Conservation (phyloP, 495 filamentous ascomycete species). For the Eremomyces bilateralis region DNA sequence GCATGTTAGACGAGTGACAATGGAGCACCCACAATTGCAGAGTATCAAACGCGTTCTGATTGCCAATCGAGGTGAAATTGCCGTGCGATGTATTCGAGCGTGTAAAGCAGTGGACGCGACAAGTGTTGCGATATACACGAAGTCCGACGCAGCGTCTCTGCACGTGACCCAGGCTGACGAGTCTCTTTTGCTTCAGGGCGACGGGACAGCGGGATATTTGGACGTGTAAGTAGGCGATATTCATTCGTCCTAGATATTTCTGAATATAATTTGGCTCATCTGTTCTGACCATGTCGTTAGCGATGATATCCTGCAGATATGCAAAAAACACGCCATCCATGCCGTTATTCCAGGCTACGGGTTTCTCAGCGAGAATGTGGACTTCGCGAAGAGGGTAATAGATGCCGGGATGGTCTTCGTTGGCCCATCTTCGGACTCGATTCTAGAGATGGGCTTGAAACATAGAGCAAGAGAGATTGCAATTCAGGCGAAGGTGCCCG, state of each 20-base stretch:
- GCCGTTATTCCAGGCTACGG: constrained; percentile 36
- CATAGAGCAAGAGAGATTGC: constrained; percentile 31
- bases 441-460: constrained; percentile 35
- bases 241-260: too few species aligned
- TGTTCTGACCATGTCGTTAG: constrained; percentile 26
- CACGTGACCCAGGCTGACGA: constrained; percentile 12
- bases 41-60: constrained; percentile 13
- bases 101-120: constrained; percentile 5
- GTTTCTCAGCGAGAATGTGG: constrained; percentile 35
- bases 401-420: constrained; percentile 31
- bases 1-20: too few species aligned
- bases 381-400: constrained; percentile 27
- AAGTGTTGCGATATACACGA: constrained; percentile 1
- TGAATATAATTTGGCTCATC: too few species aligned
- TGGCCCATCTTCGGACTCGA: constrained; percentile 30
- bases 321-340: constrained; percentile 21
- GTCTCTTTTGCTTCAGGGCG: constrained; percentile 32
- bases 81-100: constrained; percentile 22
- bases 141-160: constrained; percentile 5
- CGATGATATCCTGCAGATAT: constrained; percentile 27
- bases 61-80: constrained; percentile 37
- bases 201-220: constrained; percentile 29
- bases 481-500: constrained; percentile 27
- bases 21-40: too few species aligned
- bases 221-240: constrained; percentile 32